Base-by-base conservation (phyloP, 2,329 filamentous ascomycete species). In the Thyridium curvatum region DNA sequence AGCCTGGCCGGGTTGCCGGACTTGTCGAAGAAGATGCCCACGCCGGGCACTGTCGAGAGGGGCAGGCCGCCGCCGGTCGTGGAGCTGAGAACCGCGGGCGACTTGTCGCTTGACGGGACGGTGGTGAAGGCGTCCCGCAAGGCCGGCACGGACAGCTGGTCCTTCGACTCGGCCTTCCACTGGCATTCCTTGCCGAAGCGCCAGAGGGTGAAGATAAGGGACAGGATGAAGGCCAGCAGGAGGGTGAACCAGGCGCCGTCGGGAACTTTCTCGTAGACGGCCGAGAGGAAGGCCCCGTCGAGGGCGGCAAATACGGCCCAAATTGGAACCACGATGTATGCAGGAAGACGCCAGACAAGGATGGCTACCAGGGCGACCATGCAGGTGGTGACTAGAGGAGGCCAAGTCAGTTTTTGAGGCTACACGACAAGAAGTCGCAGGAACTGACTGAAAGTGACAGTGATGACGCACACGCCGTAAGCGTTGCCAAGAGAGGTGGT, bases 1-100 rank as follows among this genome's bases (percentile, higher is more conserved):
- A 51, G 50, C 21, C 50, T 40, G 0, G 75, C 77, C 5, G 72
- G 71, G 30, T 77, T 71, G 32, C 84, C 84, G 1, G 76, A 71
- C 59, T 90, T 89, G 61, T 90, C 85, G 55, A 90, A 88, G 64
- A 86, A 89, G 39, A 90, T 79, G 2, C 82, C 84, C 7, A 77
- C 71, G 18, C 69, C 85, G 40, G 66, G 68, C 38, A 77, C 73
- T 0, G 62, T 63, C 18, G 66, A 69, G 8, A 70, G 48, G 12
- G 55, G 47, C 3, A 65, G 64, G 31, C 65, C 62, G 33, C 68
- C 67, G 56, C 60, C 69, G 26, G n/a, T n/a, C n/a, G 59, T 46
- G 7, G 51, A 51, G 1, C 55, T 50, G 1, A 17, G 26, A 18
- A 36, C 36, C 14, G 35, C 37, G 33, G 10, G 7, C 7, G n/a